phyloP scores from a whole-genome alignment of 768 basidiomycete species.

The Rhodosporidiobolus odoratus region DNA sequence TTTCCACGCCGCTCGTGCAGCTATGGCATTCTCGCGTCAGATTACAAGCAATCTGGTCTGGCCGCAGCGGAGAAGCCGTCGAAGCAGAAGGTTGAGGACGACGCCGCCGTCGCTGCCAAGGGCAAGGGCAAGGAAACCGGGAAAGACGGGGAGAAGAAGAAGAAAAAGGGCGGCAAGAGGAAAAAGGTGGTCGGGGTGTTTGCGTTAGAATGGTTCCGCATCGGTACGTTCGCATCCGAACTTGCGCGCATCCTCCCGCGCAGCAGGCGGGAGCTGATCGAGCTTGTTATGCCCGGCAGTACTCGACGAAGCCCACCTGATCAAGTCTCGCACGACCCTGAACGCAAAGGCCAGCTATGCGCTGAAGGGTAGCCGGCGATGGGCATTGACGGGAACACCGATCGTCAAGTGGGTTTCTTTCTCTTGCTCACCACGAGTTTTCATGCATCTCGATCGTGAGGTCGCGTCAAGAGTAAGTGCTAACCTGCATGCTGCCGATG shows the following conservation, averaged over 20 bases:
- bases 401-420: conserved; percentile 73
- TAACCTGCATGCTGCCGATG: not conserved
- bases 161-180: conserved; percentile 1
- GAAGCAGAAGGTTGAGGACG: too few species aligned
- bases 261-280: conserved; percentile 50
- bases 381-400: conserved; percentile 93
- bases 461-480: not conserved
- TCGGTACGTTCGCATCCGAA: conserved; percentile 22
- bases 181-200: conserved; percentile 33
- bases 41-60: conserved; percentile 52
- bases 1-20: conserved; percentile 46
- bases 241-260: not conserved
- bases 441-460: not conserved
- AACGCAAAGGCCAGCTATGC: conserved; percentile 82
- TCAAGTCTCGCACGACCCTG: conserved; percentile 81
- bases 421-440: not conserved
- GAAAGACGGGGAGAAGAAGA: conserved; percentile 33
- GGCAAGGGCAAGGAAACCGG: conserved; percentile 22
- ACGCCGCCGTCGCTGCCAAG: not conserved
- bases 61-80: conserved; percentile 4
- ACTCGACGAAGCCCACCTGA: conserved; percentile 90
- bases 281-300: conserved; percentile 53
- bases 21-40: conserved; percentile 84
- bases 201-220: conserved; percentile 41
- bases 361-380: conserved; percentile 68